Evolutionary conservation across 345 rosid species (phyloP).

Genomic region (Boechera stricta): DNA sequence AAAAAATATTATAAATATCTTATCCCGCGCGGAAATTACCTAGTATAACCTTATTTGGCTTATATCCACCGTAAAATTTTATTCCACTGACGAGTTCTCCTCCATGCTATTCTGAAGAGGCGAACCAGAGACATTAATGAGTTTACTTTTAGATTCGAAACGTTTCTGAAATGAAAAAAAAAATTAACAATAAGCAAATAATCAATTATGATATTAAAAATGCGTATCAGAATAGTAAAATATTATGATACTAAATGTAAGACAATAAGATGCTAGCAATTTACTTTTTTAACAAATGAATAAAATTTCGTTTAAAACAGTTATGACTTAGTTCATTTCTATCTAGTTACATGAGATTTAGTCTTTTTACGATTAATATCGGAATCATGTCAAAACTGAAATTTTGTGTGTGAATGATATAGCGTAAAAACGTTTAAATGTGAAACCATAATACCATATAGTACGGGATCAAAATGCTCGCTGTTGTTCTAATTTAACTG

Average conservation of each 20-base stretch:
- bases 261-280: not conserved
- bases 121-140: not conserved
- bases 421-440: not conserved
- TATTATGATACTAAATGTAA: not conserved
- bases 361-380: not conserved
- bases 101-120: not conserved
- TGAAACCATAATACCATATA: not conserved
- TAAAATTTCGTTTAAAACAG: not conserved
- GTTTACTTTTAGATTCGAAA: not conserved
- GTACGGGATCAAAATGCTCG: not conserved
- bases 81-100: not conserved
- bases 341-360: not conserved
- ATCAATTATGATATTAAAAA: not conserved
- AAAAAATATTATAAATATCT: no score
- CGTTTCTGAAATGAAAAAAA: slow-evolving; percentile 11
- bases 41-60: not conserved
- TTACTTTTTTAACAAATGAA: not conserved
- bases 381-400: not conserved
- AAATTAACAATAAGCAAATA: not conserved
- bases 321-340: not conserved
- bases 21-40: no score
- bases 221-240: not conserved
- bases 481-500: not conserved
- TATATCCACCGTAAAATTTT: not conserved
- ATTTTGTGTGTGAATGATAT: not conserved